These are phyloP conservation scores for Syzygium malaccense DNA, from an alignment of 441 rosid species.

Conservation along the genomic window DNA sequence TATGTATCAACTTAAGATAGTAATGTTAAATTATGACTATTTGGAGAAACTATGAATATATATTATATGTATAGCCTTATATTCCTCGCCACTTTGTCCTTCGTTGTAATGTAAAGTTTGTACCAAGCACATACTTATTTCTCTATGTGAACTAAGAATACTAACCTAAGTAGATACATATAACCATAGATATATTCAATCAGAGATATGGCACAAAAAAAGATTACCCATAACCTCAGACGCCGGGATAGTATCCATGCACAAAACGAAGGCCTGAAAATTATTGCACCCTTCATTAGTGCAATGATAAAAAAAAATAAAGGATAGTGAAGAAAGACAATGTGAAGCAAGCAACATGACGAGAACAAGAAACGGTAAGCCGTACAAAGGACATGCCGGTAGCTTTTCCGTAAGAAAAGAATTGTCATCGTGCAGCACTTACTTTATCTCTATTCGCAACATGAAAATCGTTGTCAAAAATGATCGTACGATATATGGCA, in stretches of 20 bases:
- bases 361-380: neutral
- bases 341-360: neutral
- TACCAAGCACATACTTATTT: neutral
- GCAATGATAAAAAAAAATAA: neutral
- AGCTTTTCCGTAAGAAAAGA: conserved; percentile 1
- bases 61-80: neutral
- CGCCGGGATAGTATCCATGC: neutral
- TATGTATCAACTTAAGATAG: neutral
- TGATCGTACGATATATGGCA: neutral
- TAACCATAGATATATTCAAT: neutral
- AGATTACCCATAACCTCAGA: neutral
- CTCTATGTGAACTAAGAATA: neutral
- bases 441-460: neutral
- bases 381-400: neutral
- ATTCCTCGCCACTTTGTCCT: neutral
- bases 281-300: neutral
- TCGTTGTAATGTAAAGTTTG: neutral
- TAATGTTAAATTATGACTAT: neutral
- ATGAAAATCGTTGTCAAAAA: neutral
- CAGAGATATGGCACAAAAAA: neutral
- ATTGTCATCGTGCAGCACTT: conserved; percentile 11
- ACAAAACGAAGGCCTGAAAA: neutral
- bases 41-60: neutral
- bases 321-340: neutral
- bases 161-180: neutral